Conservation (phyloP, 2,329 filamentous ascomycete genomes). For the Berkeleyomyces rouxiae region DNA sequence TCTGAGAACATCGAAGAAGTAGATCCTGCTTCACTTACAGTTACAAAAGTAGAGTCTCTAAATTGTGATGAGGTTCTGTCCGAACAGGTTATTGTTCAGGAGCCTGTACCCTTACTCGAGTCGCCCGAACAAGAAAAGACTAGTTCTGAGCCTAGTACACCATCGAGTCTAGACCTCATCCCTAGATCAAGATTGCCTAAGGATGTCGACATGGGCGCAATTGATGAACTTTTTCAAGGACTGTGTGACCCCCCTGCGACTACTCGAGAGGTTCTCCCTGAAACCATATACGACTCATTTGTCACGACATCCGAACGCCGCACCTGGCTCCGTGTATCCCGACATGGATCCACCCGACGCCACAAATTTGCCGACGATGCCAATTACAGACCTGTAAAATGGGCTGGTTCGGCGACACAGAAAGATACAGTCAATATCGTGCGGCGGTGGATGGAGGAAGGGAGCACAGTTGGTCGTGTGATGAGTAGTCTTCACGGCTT, state of each 20-base stretch:
- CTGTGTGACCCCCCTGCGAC: slow-evolving; percentile 20
- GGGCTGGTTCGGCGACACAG: slow-evolving; percentile 38
- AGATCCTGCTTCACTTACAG: background rate
- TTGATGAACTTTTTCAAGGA: slow-evolving; percentile 15
- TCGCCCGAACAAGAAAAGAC: background rate
- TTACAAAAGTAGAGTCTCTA: background rate
- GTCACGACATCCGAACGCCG: slow-evolving; percentile 40
- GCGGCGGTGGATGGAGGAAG: slow-evolving; percentile 49
- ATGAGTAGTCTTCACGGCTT: slow-evolving; percentile 24
- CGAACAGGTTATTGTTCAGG: background rate
- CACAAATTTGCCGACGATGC: slow-evolving; percentile 41
- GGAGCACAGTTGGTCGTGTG: slow-evolving; percentile 17
- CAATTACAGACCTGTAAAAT: slow-evolving; percentile 41
- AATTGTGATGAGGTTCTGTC: background rate
- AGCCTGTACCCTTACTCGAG: background rate
- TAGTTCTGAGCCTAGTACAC: background rate
- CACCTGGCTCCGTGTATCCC: slow-evolving; percentile 47
- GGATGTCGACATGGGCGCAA: slow-evolving; percentile 9
- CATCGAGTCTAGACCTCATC: background rate
- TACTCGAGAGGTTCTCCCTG: slow-evolving; percentile 24
- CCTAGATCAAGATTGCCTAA: background rate
- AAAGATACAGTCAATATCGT: slow-evolving; percentile 40
- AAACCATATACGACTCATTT: slow-evolving; percentile 36
- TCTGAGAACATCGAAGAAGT: too few relatives aligned
- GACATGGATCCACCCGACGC: slow-evolving; percentile 40